Percentiles rank a stretch among this genome's conserved stretches.
These are phyloP conservation scores for Lasiosphaeria miniovina DNA, from an alignment of 495 filamentous ascomycete species.

Conservation along the genomic window DNA sequence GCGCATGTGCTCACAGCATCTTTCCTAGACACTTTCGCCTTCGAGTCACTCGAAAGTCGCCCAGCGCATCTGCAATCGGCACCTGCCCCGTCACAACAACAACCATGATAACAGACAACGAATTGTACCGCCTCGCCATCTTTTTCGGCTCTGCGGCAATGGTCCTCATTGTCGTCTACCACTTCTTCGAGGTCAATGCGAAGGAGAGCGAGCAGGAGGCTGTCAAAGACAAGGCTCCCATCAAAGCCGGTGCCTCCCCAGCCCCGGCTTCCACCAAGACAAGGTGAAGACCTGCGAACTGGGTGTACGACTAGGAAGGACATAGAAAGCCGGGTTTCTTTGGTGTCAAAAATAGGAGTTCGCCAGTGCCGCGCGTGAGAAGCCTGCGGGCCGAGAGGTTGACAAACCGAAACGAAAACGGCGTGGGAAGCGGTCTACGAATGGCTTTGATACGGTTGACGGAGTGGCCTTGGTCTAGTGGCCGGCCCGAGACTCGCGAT, in stretches of 20 bases:
- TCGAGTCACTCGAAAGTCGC: background rate
- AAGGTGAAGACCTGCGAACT: constrained; percentile 12
- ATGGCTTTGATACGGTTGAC: background rate
- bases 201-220: constrained; percentile 43
- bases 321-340: background rate
- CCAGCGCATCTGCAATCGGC: constrained; percentile 1
- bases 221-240: constrained; percentile 59
- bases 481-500: too few relatives aligned
- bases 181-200: constrained; percentile 95
- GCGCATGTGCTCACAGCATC: background rate
- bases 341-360: background rate
- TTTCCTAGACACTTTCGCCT: background rate
- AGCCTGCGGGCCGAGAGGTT: background rate
- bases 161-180: constrained; percentile 92
- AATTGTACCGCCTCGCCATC: constrained; percentile 82
- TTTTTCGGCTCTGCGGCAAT: constrained; percentile 89
- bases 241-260: constrained; percentile 53
- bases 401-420: background rate
- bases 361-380: background rate
- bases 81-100: constrained; percentile 4
- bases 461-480: too few relatives aligned
- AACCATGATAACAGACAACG: constrained; percentile 81
- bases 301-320: constrained; percentile 6
- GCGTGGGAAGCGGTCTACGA: background rate
- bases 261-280: constrained; percentile 36